A percentile compares a stretch with the other conserved stretches of the same genome.
Conservation (phyloP, 352 stramenopile species). For the Saprolegnia diclina region DNA sequence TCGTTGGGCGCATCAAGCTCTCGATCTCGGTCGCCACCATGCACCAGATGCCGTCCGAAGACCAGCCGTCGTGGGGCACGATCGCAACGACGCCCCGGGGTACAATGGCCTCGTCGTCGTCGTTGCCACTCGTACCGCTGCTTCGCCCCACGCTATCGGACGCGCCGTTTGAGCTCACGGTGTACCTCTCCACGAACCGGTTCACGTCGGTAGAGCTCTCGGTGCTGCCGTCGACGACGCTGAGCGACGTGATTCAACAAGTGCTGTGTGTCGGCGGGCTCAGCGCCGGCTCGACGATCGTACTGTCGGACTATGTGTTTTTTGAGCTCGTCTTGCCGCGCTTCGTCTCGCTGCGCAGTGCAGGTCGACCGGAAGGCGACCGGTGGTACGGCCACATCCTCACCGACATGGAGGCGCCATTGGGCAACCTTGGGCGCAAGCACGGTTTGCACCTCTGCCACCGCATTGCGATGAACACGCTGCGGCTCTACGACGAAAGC, state of each 20-base stretch:
- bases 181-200: slow-evolving; percentile 82
- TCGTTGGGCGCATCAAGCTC: slow-evolving; percentile 55
- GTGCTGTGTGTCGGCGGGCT: not conserved
- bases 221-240: slow-evolving; percentile 31
- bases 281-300: not conserved
- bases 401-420: slow-evolving; percentile 41
- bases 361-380: slow-evolving; percentile 73
- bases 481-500: slow-evolving; percentile 80
- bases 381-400: slow-evolving; percentile 77
- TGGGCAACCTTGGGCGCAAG: slow-evolving; percentile 56
- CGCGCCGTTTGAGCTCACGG: slow-evolving; percentile 26
- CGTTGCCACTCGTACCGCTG: slow-evolving; percentile 69
- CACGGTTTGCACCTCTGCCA: slow-evolving; percentile 81
- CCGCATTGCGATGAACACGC: slow-evolving; percentile 81
- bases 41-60: slow-evolving; percentile 63
- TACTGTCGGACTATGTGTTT: slow-evolving; percentile 67
- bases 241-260: slow-evolving; percentile 6
- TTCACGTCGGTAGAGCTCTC: slow-evolving; percentile 78
- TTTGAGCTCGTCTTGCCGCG: slow-evolving; percentile 74
- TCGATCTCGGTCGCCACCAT: slow-evolving; percentile 83
- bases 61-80: not conserved
- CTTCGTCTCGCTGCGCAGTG: slow-evolving; percentile 81
- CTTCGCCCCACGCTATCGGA: slow-evolving; percentile 47
- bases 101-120: slow-evolving; percentile 31
- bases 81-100: slow-evolving; percentile 6